Evolutionary conservation across 768 basidiomycete species (phyloP).

Genomic region (Agaricus subrufescens): DNA sequence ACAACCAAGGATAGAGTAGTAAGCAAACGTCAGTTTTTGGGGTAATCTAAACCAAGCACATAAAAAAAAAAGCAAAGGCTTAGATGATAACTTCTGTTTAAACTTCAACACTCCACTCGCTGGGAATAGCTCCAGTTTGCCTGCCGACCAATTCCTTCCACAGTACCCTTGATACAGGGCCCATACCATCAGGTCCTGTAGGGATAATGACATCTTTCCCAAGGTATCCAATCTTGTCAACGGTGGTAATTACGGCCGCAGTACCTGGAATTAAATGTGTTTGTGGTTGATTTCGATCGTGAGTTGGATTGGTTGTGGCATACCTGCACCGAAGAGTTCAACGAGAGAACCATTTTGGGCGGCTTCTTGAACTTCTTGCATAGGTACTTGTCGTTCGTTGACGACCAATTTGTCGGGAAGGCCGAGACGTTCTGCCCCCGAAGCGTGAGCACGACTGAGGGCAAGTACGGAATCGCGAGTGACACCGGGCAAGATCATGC

Average conservation of each 20-base stretch:
- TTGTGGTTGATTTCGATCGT: not conserved
- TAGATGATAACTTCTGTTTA: not conserved
- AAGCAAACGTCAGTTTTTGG: too few relatives aligned
- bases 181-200: conserved; percentile 70
- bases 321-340: conserved; percentile 82
- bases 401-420: conserved; percentile 55
- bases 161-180: conserved; percentile 69
- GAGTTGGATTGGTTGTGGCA: conserved; percentile 16
- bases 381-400: conserved; percentile 67
- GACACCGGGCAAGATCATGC: conserved; percentile 89
- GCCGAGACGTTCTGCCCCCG: conserved; percentile 39
- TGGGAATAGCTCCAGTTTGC: conserved; percentile 72
- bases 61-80: too few relatives aligned
- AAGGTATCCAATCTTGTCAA: conserved; percentile 70
- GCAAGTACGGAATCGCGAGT: conserved; percentile 82
- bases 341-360: conserved; percentile 58
- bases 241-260: conserved; percentile 71
- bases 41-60: not conserved
- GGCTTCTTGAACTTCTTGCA: conserved; percentile 66
- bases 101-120: conserved; percentile 71
- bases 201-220: conserved; percentile 62
- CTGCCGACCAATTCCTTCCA: conserved; percentile 72
- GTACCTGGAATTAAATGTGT: conserved; percentile 44
- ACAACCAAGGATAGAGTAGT: too few relatives aligned
- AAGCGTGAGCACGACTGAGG: conserved; percentile 61